Percentiles rank a stretch among this genome's conserved stretches.
Conservation (phyloP, 2,329 filamentous ascomycete genomes). For the Emydomyces testavorans region DNA sequence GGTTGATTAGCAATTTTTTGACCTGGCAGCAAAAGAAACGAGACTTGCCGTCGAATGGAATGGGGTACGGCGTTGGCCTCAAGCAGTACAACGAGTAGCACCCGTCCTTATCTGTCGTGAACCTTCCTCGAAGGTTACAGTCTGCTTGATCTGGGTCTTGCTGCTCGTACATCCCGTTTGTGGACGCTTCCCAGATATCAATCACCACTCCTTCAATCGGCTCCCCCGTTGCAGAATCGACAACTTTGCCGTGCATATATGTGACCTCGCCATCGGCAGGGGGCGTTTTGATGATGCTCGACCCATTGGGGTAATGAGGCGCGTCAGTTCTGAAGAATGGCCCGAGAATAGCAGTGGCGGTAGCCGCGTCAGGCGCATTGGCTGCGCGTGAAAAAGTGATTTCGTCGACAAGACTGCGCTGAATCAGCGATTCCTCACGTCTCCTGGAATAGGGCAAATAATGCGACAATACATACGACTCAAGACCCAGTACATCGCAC, state of each 20-base stretch:
- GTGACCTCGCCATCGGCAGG: slow-evolving; percentile 44
- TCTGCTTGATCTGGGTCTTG: slow-evolving; percentile 60
- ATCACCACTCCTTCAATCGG: slow-evolving; percentile 55
- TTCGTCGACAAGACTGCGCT: slow-evolving; percentile 57
- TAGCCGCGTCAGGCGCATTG: slow-evolving; percentile 44
- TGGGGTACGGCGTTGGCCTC: slow-evolving; percentile 47
- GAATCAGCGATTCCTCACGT: background rate
- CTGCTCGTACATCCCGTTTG: slow-evolving; percentile 58
- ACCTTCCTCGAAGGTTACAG: slow-evolving; percentile 62
- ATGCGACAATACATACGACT: slow-evolving; percentile 40
- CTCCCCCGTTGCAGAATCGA: slow-evolving; percentile 49
- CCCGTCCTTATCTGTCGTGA: slow-evolving; percentile 55
- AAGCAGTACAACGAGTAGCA: slow-evolving; percentile 52
- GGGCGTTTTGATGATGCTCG: slow-evolving; percentile 48
- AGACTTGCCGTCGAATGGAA: slow-evolving; percentile 41
- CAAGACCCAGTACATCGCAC: slow-evolving; percentile 48
- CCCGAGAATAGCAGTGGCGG: slow-evolving; percentile 67
- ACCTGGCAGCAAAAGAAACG: background rate
- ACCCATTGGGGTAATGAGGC: slow-evolving; percentile 57
- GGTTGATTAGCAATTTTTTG: background rate
- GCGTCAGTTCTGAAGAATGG: slow-evolving; percentile 72
- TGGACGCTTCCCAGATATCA: slow-evolving; percentile 70
- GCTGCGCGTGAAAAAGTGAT: slow-evolving; percentile 59
- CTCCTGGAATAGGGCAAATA: slow-evolving; percentile 26
- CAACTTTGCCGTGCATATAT: slow-evolving; percentile 53